A percentile compares a stretch with the other conserved stretches of the same genome.
Evolutionary conservation across 2,329 filamentous ascomycete species (phyloP).

Genomic region (Hypoxylon sp.): DNA sequence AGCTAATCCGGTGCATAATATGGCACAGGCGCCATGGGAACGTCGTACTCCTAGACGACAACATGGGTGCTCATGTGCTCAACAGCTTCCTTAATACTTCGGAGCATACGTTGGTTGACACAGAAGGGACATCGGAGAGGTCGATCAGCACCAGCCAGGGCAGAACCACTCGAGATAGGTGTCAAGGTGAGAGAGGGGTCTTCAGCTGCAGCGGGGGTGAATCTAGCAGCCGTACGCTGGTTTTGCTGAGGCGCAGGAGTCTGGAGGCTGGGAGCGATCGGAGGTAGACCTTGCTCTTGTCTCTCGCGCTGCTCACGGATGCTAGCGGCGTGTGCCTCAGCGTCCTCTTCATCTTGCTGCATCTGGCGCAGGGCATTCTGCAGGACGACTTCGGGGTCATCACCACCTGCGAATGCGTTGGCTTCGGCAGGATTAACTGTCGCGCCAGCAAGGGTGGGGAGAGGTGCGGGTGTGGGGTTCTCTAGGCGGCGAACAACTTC

Average conservation of each 20-base stretch:
- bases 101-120: conserved; percentile 73
- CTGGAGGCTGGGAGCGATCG: conserved; percentile 51
- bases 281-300: conserved; percentile 60
- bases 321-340: conserved; percentile 70
- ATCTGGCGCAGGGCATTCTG: conserved; percentile 72
- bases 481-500: conserved; percentile 66
- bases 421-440: conserved; percentile 46
- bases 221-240: conserved; percentile 44
- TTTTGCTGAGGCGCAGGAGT: conserved; percentile 46
- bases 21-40: neutral
- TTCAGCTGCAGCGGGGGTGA: conserved; percentile 53
- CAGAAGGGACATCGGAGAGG: conserved; percentile 73
- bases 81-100: conserved; percentile 73
- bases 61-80: conserved; percentile 75
- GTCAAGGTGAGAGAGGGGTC: conserved; percentile 66
- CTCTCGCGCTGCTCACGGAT: conserved; percentile 68
- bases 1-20: neutral
- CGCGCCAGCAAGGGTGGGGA: conserved; percentile 47
- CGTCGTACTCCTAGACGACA: conserved; percentile 60
- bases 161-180: conserved; percentile 67
- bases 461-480: conserved; percentile 57
- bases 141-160: conserved; percentile 63
- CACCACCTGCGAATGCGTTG: conserved; percentile 60
- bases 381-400: conserved; percentile 71
- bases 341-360: conserved; percentile 72